Base-by-base conservation (phyloP, 176 grass and related monocot genomes). In the Musa troglodytarum region DNA sequence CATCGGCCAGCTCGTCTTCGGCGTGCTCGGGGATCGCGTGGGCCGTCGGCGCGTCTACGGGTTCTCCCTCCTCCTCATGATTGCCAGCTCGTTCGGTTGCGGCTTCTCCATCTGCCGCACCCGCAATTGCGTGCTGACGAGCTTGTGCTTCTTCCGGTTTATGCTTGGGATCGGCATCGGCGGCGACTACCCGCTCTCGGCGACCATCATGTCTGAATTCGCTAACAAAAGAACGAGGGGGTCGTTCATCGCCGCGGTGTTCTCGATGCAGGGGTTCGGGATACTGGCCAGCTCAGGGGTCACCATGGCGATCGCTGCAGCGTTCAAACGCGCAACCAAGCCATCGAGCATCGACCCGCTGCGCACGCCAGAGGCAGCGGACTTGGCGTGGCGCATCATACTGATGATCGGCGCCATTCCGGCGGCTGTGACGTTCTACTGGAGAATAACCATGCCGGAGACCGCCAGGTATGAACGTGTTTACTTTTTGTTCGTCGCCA, bases 241-340 rank as follows among this genome's bases (percentile, higher is more conserved):
- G 0, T 73, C 83, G 0, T 96, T 96, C 82, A 91, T 96, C 55
- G 85, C 92, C 11, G 86, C 85, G 11, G 88, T 91, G 1, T 96
- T 96, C 86, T 96, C 92, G n/a, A 96, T 96, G 92, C 92, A 96
- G 64, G 92, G 88, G 3, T 96, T 96, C 19, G 92, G 92, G 14
- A 88, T 96, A 11, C 83, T 96, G 53, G 88, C 73, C 10, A 88
- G 92, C 81, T 96, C 92, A 13, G 81, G 20, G 1, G 86, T 86
- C 63, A 96, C 83, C 75, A 96, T 91, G 92, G 92, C 74, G 34
- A 72, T 96, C 50, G 54, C 85, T 54, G 74, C 85, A 7, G 76
- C 66, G 0, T 96, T 96, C 74, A 77, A 91, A 54, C 71, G 62
- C 1, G 77, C 22, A 50, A 87, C 87, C 0, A 68, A 81, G 11